Conservation (phyloP, 2,329 filamentous ascomycete species). For the Colletotrichum neosansevieriae region DNA sequence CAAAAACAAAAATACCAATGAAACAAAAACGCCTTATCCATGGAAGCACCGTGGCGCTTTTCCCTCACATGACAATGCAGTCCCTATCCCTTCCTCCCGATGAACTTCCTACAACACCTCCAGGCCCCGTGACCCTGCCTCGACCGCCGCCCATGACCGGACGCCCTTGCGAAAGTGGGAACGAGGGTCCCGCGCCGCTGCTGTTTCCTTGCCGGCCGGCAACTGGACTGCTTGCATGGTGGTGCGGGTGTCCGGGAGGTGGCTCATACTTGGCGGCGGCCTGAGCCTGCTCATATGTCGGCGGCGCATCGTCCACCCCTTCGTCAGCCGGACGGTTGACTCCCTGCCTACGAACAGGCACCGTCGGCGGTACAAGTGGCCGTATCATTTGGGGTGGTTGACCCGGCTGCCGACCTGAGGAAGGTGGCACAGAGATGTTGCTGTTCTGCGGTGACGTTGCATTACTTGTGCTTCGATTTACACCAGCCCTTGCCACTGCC, state of each 20-base stretch:
- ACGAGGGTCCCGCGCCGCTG: conserved; percentile 30
- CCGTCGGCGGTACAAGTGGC: conserved; percentile 58
- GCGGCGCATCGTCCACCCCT: conserved; percentile 64
- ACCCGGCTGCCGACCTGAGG: conserved; percentile 33
- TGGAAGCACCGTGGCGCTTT: conserved; percentile 3
- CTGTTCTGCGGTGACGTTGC: conserved; percentile 25
- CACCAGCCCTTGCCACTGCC: conserved; percentile 39
- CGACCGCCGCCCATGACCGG: conserved; percentile 35
- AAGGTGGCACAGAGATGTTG: conserved; percentile 18
- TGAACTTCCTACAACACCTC: conserved; percentile 33
- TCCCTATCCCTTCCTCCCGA: conserved; percentile 48
- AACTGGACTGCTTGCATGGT: conserved; percentile 56
- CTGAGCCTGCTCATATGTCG: conserved; percentile 69
- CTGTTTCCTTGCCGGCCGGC: conserved; percentile 31
- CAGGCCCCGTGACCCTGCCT: conserved; percentile 30
- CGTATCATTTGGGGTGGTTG: conserved; percentile 55
- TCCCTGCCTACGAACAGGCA: conserved; percentile 52
- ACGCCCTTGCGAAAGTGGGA: conserved; percentile 9
- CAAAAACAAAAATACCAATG: not conserved
- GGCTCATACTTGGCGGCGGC: conserved; percentile 64
- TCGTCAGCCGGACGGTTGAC: conserved; percentile 54
- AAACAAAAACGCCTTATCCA: conserved; percentile 24
- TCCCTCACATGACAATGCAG: conserved; percentile 61
- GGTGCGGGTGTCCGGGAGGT: conserved; percentile 63
- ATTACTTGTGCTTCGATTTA: conserved; percentile 34